phyloP scores from a whole-genome alignment of 2,329 filamentous ascomycete genomes.

The Fusarium sp. region DNA sequence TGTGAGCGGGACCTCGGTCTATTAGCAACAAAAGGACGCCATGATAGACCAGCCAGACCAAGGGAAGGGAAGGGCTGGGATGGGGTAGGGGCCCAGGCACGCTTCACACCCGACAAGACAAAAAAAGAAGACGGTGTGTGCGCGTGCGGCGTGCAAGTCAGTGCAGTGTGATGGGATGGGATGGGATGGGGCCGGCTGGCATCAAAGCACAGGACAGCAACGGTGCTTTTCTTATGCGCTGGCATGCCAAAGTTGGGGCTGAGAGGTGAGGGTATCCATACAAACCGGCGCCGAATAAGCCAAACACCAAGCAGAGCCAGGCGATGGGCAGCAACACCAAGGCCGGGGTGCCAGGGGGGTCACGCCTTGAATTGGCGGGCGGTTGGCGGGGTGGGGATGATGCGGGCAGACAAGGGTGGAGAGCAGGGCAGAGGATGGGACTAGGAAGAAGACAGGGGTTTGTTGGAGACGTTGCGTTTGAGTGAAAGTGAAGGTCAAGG shows the following conservation, averaged over 20 bases:
- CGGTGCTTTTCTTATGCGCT: conserved; percentile 42
- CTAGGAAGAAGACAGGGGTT: conserved; percentile 33
- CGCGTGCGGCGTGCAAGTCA: conserved; percentile 1
- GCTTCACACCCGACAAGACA: background rate
- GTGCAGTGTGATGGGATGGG: conserved; percentile 28
- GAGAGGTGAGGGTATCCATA: conserved; percentile 36
- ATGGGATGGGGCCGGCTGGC: conserved; percentile 24
- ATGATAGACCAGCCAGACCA: conserved; percentile 21
- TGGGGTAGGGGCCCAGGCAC: conserved; percentile 7
- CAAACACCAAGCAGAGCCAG: conserved; percentile 11
- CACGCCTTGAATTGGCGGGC: conserved; percentile 36
- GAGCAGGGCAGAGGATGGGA: conserved; percentile 33
- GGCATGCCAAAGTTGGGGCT: conserved; percentile 32
- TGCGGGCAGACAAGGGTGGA: conserved; percentile 37
- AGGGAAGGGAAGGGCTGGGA: conserved; percentile 16
- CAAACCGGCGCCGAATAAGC: conserved; percentile 20
- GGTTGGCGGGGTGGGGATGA: conserved; percentile 38
- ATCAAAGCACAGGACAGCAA: conserved; percentile 38
- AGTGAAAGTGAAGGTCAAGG: no score
- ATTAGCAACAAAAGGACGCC: conserved; percentile 13
- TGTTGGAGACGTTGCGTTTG: background rate
- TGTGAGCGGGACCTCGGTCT: conserved; percentile 28
- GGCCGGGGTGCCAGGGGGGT: conserved; percentile 31
- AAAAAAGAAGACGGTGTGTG: conserved; percentile 39
- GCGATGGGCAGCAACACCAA: conserved; percentile 29